A percentile compares a stretch with the other conserved stretches of the same genome.
Conservation (phyloP, 805 yeast species). For the Candida insectorum region DNA sequence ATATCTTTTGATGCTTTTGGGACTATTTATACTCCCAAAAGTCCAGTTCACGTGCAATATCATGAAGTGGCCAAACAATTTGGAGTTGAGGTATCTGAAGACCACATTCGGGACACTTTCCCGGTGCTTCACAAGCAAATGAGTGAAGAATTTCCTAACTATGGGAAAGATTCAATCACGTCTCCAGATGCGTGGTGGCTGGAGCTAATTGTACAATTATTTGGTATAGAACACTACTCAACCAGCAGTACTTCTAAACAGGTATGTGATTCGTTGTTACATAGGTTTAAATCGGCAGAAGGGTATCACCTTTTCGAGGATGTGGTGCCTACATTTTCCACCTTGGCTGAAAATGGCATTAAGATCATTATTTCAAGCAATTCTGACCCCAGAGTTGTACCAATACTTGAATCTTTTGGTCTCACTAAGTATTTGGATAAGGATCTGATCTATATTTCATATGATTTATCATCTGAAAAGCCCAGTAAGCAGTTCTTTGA, state of each 20-base stretch:
- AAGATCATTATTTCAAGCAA: conserved; percentile 52
- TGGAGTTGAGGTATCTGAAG: conserved; percentile 34
- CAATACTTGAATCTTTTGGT: conserved; percentile 45
- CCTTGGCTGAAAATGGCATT: conserved; percentile 26
- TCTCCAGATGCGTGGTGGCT: conserved; percentile 56
- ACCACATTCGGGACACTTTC: conserved; percentile 22
- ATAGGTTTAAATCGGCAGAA: conserved; percentile 45
- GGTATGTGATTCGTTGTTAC: conserved; percentile 45
- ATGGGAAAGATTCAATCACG: conserved; percentile 45
- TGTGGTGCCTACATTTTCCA: conserved; percentile 43
- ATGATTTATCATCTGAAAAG: conserved; percentile 52
- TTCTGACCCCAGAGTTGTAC: conserved; percentile 55
- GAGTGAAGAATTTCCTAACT: conserved; percentile 50
- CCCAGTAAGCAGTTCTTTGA: conserved; percentile 51
- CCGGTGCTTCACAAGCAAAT: conserved; percentile 33
- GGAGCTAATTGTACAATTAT: conserved; percentile 42
- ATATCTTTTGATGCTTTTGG: conserved; percentile 69
- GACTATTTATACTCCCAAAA: conserved; percentile 57
- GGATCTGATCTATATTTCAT: conserved; percentile 47
- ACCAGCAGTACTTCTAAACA: conserved; percentile 20
- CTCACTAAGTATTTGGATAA: conserved; percentile 38
- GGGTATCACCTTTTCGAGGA: conserved; percentile 57
- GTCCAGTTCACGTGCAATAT: conserved; percentile 55
- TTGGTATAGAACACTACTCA: conserved; percentile 26
- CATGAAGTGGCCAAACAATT: conserved; percentile 43